Evolutionary conservation across 78 protist genomes (phyloP).

Genomic region (Cavenderia fasciculata): DNA sequence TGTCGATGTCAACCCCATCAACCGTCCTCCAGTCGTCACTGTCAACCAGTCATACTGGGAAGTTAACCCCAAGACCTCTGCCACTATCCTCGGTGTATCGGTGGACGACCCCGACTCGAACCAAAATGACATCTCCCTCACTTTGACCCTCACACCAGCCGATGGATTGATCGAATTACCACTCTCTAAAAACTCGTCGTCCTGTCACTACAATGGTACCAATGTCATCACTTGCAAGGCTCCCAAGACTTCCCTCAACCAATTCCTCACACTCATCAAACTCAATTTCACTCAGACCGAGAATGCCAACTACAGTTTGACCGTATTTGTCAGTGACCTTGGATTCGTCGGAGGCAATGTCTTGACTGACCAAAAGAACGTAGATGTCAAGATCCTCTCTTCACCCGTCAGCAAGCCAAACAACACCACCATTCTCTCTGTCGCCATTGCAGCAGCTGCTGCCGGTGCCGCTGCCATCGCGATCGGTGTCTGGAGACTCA

Average conservation of each 20-base stretch:
- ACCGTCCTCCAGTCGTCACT: slow-evolving; percentile 7
- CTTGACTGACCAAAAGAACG: background rate
- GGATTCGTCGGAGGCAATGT: background rate
- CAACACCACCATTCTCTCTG: slow-evolving; percentile 41
- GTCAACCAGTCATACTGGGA: background rate
- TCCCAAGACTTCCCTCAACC: background rate
- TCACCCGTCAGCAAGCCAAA: background rate
- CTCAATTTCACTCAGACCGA: background rate
- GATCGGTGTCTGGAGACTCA: slow-evolving; percentile 18
- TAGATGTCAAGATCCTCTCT: background rate
- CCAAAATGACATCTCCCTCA: background rate
- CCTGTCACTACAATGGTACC: background rate
- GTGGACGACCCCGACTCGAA: slow-evolving; percentile 14
- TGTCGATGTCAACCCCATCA: background rate
- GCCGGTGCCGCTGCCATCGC: slow-evolving; percentile 41
- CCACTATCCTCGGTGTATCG: background rate
- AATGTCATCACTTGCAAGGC: background rate
- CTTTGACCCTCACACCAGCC: background rate
- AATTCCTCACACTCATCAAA: background rate
- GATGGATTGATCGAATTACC: background rate
- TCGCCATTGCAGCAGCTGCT: slow-evolving; percentile 40
- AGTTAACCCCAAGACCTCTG: background rate
- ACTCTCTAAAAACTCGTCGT: background rate
- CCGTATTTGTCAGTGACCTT: background rate
- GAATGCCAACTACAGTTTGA: background rate